Percentiles rank a stretch among this genome's conserved stretches.
Conservation (phyloP, 2,329 filamentous ascomycete species). For the Grosmannia huntii region DNA sequence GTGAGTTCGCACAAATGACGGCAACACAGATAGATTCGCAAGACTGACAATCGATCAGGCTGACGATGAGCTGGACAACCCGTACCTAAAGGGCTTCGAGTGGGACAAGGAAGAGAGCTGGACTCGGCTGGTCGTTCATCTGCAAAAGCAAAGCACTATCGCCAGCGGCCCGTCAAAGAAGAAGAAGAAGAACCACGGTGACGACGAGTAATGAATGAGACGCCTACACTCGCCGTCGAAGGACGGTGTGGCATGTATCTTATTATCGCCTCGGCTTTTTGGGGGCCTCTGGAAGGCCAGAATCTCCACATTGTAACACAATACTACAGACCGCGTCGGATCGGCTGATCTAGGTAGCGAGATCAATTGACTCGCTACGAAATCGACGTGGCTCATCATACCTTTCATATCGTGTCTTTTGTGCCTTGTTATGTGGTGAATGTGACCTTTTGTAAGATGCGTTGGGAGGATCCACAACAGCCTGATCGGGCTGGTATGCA, state of each 20-base stretch:
- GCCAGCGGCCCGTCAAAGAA: conserved; percentile 29
- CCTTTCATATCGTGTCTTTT: too few relatives aligned
- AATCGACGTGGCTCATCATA: background rate
- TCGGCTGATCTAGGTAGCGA: conserved; percentile 1
- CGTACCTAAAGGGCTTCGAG: conserved; percentile 87
- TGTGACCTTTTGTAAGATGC: background rate
- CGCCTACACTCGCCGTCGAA: background rate
- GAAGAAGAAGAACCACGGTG: conserved; percentile 41
- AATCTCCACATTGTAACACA: background rate
- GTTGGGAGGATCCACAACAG: background rate
- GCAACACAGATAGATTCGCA: too few relatives aligned
- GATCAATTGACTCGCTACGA: conserved; percentile 6
- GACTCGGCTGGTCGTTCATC: conserved; percentile 77
- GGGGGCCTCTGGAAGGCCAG: conserved; percentile 5
- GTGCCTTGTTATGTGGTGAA: background rate
- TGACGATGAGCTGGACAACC: conserved; percentile 80
- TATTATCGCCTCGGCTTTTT: background rate
- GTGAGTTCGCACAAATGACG: conserved; percentile 33
- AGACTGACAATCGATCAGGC: conserved; percentile 35
- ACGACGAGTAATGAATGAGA: conserved; percentile 25
- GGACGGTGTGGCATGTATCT: background rate
- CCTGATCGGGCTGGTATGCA: too few relatives aligned
- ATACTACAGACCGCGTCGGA: background rate
- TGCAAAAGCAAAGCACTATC: conserved; percentile 49
- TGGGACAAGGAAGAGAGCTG: conserved; percentile 92